Conservation (phyloP, 2,329 filamentous ascomycete genomes). For the Pseudopyrenochaeta lycopersici region DNA sequence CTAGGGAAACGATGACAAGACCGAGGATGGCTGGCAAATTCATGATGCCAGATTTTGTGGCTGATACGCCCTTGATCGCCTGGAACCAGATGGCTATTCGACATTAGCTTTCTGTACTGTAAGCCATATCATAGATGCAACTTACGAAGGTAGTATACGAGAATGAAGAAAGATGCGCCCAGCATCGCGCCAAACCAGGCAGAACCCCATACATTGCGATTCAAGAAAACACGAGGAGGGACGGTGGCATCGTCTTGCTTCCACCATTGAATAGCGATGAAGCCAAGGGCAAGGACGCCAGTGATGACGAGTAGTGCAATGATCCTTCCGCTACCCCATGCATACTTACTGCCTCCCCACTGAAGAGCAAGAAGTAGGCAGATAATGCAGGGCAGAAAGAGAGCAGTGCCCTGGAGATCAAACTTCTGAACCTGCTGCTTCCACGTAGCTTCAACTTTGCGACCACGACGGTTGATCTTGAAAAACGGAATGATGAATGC, state of each 20-base stretch:
- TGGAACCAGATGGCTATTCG: constrained; percentile 57
- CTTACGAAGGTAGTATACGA: constrained; percentile 55
- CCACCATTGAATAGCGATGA: constrained; percentile 55
- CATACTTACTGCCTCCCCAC: constrained; percentile 60
- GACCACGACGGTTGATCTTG: constrained; percentile 42
- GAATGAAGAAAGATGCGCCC: constrained; percentile 56
- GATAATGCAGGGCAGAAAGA: constrained; percentile 58
- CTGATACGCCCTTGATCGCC: constrained; percentile 57
- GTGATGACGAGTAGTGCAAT: constrained; percentile 58
- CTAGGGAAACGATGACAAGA: constrained; percentile 55
- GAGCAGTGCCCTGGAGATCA: constrained; percentile 55
- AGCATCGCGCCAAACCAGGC: constrained; percentile 53
- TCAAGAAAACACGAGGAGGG: constrained; percentile 56
- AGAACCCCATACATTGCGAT: constrained; percentile 55
- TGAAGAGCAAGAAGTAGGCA: constrained; percentile 60
- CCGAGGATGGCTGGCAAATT: constrained; percentile 58
- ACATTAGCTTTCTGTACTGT: constrained; percentile 15
- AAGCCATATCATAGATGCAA: background rate
- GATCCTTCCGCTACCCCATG: constrained; percentile 55
- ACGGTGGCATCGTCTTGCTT: constrained; percentile 57
- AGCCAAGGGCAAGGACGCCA: constrained; percentile 52
- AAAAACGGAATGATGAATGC: constrained; percentile 53
- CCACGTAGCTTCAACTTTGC: constrained; percentile 44
- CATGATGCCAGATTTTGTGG: constrained; percentile 59
- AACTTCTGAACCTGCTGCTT: constrained; percentile 55